phyloP scores from a whole-genome alignment of 371 early-diverging fungal genomes.

The Apophysomyces trapeziformis region DNA sequence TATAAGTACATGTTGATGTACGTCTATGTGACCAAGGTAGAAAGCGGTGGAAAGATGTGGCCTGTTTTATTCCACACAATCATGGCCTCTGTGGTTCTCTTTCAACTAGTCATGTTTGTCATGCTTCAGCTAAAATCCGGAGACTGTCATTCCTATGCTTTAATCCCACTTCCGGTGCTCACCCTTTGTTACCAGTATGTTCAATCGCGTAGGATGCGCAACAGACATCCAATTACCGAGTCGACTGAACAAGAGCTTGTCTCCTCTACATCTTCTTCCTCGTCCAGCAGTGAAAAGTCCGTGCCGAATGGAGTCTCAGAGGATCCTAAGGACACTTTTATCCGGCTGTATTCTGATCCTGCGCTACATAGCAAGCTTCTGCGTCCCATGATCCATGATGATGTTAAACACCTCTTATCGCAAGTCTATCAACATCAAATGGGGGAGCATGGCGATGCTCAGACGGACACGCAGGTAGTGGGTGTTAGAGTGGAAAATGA shows the following conservation, averaged over 20 bases:
- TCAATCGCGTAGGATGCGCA: conserved; percentile 42
- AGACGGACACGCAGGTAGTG: no score
- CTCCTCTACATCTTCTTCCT: conserved; percentile 17
- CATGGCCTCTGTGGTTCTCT: conserved; percentile 61
- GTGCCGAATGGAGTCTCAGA: not conserved
- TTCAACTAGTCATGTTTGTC: conserved; percentile 71
- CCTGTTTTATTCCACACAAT: conserved; percentile 73
- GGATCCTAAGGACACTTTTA: not conserved
- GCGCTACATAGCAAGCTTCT: conserved; percentile 42
- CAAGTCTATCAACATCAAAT: conserved; percentile 42
- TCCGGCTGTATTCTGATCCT: conserved; percentile 56
- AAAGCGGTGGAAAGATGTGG: conserved; percentile 81
- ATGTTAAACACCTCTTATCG: conserved; percentile 53
- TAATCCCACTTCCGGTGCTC: conserved; percentile 66
- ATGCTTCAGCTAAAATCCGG: conserved; percentile 52
- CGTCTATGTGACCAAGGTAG: conserved; percentile 65
- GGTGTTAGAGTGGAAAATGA: no score
- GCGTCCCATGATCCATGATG: conserved; percentile 56
- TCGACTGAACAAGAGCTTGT: conserved; percentile 31
- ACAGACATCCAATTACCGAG: conserved; percentile 33
- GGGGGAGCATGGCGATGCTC: not conserved
- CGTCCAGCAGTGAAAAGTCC: conserved; percentile 13
- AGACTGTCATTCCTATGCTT: conserved; percentile 45
- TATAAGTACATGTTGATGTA: conserved; percentile 81
- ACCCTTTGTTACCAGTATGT: conserved; percentile 60